phyloP scores from a whole-genome alignment of 148 eudicot genomes.

The Heliosperma pusillum region DNA sequence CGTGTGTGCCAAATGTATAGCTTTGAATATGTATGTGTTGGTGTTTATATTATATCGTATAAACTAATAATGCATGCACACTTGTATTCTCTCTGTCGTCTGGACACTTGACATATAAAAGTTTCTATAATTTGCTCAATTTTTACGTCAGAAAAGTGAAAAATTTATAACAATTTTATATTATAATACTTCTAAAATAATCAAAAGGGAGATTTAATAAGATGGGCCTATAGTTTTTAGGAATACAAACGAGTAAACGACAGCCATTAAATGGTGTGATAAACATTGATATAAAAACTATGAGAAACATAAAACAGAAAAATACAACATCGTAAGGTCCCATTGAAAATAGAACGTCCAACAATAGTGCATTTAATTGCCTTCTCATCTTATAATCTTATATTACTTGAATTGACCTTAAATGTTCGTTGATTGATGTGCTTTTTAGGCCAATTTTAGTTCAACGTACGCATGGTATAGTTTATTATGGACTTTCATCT shows the following conservation, averaged over 20 bases:
- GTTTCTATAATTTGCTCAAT: not conserved
- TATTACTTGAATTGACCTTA: constrained; percentile 13
- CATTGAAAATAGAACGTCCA: constrained; percentile 21
- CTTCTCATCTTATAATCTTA: constrained; percentile 13
- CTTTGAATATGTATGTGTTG: too few relatives aligned
- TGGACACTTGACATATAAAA: too few relatives aligned
- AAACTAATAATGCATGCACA: not conserved
- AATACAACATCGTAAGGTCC: constrained; percentile 25
- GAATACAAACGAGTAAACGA: not conserved
- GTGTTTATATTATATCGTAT: too few relatives aligned
- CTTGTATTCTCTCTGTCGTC: not conserved
- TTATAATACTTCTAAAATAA: too few relatives aligned
- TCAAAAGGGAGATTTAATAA: too few relatives aligned
- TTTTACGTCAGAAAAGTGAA: not conserved
- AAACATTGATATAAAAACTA: constrained; percentile 17
- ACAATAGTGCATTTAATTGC: constrained; percentile 21
- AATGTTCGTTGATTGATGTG: constrained; percentile 4
- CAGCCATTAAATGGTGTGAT: constrained; percentile 9
- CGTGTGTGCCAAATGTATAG: too few relatives aligned
- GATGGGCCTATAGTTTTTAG: not conserved
- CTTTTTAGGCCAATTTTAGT: constrained; percentile 15
- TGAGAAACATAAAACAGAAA: constrained; percentile 29
- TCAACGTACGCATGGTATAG: too few relatives aligned
- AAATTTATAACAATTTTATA: too few relatives aligned
- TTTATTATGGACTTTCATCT: too few relatives aligned